A percentile compares a stretch with the other conserved stretches of the same genome.
Conservation (phyloP, 2,329 filamentous ascomycete genomes). For the Talaromyces marneffei region DNA sequence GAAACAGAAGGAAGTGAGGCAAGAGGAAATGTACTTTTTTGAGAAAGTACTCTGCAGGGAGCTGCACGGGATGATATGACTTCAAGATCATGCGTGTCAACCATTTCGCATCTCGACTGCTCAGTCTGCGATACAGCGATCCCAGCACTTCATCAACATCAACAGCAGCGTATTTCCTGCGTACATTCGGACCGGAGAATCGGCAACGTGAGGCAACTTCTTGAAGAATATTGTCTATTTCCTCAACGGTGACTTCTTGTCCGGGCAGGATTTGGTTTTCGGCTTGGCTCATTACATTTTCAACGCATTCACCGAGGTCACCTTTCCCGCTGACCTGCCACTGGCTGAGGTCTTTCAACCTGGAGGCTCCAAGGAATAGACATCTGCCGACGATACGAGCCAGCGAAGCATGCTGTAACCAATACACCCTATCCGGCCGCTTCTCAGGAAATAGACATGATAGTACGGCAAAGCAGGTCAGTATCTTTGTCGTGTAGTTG, state of each 20-base stretch:
- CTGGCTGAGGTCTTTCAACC: constrained; percentile 55
- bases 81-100: constrained; percentile 75
- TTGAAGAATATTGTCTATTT: constrained; percentile 64
- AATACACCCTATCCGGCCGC: constrained; percentile 72
- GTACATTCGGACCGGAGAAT: constrained; percentile 64
- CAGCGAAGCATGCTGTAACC: constrained; percentile 56
- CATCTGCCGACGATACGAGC: constrained; percentile 62
- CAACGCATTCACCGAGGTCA: constrained; percentile 68
- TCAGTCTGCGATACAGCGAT: constrained; percentile 54
- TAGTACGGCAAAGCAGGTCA: constrained; percentile 59
- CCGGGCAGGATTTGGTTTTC: constrained; percentile 40
- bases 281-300: constrained; percentile 57
- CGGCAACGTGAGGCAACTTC: constrained; percentile 60
- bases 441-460: constrained; percentile 71
- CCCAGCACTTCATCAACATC: constrained; percentile 47
- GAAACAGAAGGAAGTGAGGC: constrained; percentile 63
- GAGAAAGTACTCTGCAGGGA: constrained; percentile 55
- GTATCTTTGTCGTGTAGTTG: constrained; percentile 54
- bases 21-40: constrained; percentile 62
- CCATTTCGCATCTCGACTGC: constrained; percentile 76
- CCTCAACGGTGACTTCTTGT: constrained; percentile 58
- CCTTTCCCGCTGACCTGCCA: constrained; percentile 56
- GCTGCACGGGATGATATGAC: constrained; percentile 59
- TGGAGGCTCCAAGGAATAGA: constrained; percentile 58
- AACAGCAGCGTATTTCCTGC: constrained; percentile 33